These are phyloP conservation scores for Clarireedia hainanense DNA, from an alignment of 2,329 filamentous ascomycete genomes.

Conservation along the genomic window DNA sequence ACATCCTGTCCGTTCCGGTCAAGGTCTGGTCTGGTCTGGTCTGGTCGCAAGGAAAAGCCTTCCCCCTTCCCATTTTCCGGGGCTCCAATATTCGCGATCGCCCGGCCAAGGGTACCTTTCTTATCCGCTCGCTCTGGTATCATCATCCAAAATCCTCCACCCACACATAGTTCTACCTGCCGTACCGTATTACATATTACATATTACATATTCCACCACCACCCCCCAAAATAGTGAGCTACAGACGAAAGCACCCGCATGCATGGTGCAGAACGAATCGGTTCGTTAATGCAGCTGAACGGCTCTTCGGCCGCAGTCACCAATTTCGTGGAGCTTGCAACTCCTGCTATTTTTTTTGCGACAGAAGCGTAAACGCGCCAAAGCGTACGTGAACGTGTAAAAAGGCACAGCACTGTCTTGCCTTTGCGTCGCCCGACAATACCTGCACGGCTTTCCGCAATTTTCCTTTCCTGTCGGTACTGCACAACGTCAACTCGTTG, in stretches of 20 bases:
- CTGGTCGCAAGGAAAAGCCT: neutral
- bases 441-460: neutral
- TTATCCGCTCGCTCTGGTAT: constrained; percentile 5
- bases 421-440: neutral
- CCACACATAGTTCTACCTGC: neutral
- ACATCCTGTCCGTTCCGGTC: too few relatives aligned
- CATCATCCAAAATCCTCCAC: neutral
- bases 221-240: neutral
- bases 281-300: constrained; percentile 11
- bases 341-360: constrained; percentile 5
- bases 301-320: constrained; percentile 5
- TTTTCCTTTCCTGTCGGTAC: neutral
- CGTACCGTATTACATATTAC: neutral
- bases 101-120: neutral
- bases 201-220: neutral
- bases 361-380: constrained; percentile 11
- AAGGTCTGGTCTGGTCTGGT: neutral
- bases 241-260: constrained; percentile 2
- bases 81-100: constrained; percentile 6
- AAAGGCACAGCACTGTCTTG: neutral
- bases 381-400: neutral
- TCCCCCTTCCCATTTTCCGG: neutral
- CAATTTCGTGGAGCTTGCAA: constrained; percentile 8
- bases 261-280: constrained; percentile 11
- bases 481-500: neutral